Base-by-base conservation (phyloP, 164 flowering plant genomes). In the Paratinospora sagittata region DNA sequence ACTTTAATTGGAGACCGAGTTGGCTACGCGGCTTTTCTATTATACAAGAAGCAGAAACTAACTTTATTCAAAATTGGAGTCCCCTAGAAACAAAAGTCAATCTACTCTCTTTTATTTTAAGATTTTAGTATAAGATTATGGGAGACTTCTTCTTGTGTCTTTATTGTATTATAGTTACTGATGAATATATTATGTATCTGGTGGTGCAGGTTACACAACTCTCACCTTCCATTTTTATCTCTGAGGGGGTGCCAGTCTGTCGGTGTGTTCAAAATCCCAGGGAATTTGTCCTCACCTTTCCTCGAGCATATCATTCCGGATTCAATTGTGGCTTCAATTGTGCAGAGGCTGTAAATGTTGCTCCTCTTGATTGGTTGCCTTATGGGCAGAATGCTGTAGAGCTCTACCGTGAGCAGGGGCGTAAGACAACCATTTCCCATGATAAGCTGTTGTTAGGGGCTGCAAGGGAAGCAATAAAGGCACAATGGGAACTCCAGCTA, bases 361-460 rank as follows among this genome's bases (percentile, higher is more conserved):
- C 97, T 67, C 89, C 93, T 49, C 67, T 93, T 39, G 89, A 90
- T 72, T 93, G 98, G 98, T 78, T 93, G 78, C 91, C 90, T 66
- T 81, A 86, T 78, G 97, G 98, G 43, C 89, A 85, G 73, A 75
- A 63, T 79, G 85, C 82, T 41, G 82, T 81, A 11, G 92, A 90
- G 68, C 83, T 84, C 17, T 90, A 90, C 71, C 67, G 74, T 63
- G 88, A 72, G 68, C 82, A 84, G 70, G 39, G 79, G 27, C 81
- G 84, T 65, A 86, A 80, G 76, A 84, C 94, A 33, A 78, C 82
- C 16, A 72, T 93, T 55, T 91, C 98, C 60, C 82, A 85, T 79
- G 98, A 93, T 74, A 91, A 85, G 77, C 72, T 93, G 74, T 72
- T 93, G 77, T 68, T 93, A 3, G 81, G 83, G 55, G 96, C 92